These are phyloP conservation scores for Warburgia ugandensis DNA, from an alignment of 164 flowering plant species.

Conservation along the genomic window DNA sequence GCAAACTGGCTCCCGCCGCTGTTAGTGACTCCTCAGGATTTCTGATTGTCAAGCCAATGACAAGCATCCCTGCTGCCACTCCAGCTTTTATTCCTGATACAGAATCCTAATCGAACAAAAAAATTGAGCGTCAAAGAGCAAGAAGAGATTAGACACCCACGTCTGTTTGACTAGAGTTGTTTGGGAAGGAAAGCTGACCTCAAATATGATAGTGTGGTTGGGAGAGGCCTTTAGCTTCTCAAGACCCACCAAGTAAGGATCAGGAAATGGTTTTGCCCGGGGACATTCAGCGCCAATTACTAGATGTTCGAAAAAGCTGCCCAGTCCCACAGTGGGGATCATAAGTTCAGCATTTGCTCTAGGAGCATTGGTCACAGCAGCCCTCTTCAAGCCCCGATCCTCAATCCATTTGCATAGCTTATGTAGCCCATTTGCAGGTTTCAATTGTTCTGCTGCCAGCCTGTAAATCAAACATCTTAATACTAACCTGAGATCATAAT, in stretches of 20 bases:
- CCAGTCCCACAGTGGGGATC: conserved; percentile 67
- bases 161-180: not conserved
- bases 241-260: conserved; percentile 81
- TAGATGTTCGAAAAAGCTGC: conserved; percentile 56
- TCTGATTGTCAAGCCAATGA: conserved; percentile 67
- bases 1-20: conserved; percentile 70
- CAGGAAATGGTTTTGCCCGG: conserved; percentile 87
- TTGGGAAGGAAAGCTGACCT: conserved; percentile 34
- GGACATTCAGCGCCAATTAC: conserved; percentile 73
- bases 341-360: conserved; percentile 76
- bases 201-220: conserved; percentile 67
- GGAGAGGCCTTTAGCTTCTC: conserved; percentile 58
- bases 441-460: conserved; percentile 50
- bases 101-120: conserved; percentile 64
- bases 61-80: conserved; percentile 96
- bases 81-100: conserved; percentile 88
- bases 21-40: conserved; percentile 61
- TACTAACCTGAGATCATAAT: too few species aligned
- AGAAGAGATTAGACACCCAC: not conserved
- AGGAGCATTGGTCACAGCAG: conserved; percentile 97
- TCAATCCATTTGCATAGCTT: conserved; percentile 78
- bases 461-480: too few species aligned
- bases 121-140: too few species aligned
- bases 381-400: conserved; percentile 80
- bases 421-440: conserved; percentile 61